phyloP scores from a whole-genome alignment of 768 basidiomycete species.

The Hysterangium stoloniferum region DNA sequence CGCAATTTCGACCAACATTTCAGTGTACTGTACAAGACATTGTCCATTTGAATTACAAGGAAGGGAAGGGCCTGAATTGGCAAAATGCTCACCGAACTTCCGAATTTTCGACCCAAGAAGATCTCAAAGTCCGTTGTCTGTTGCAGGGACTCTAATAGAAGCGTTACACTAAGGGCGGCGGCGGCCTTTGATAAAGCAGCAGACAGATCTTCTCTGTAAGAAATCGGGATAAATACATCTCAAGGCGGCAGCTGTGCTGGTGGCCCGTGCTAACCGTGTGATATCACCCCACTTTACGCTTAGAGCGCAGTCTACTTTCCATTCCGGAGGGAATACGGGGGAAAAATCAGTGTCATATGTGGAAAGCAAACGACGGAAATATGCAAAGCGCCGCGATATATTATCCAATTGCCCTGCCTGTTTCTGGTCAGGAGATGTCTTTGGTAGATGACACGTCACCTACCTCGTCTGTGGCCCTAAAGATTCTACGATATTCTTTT shows the following conservation, averaged over 20 bases:
- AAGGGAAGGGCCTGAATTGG: constrained; percentile 1
- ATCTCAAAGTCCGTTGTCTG: constrained; percentile 84
- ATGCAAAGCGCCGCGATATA: constrained; percentile 84
- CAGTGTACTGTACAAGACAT: constrained; percentile 43
- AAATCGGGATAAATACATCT: neutral
- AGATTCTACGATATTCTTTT: constrained; percentile 94
- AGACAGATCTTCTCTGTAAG: constrained; percentile 70
- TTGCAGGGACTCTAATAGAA: constrained; percentile 80
- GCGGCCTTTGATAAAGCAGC: constrained; percentile 73
- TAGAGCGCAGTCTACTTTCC: constrained; percentile 80
- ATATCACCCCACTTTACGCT: constrained; percentile 84
- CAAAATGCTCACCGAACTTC: constrained; percentile 46
- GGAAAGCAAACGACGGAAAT: constrained; percentile 83
- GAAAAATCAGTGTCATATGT: constrained; percentile 85
- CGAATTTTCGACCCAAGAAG: constrained; percentile 76
- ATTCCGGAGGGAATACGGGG: constrained; percentile 72
- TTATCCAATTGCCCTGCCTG: constrained; percentile 90
- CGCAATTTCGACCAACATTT: constrained; percentile 40
- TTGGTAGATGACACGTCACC: neutral
- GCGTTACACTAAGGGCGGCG: constrained; percentile 62
- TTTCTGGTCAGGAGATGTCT: neutral
- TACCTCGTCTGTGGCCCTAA: constrained; percentile 83
- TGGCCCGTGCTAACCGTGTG: constrained; percentile 60
- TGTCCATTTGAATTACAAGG: neutral
- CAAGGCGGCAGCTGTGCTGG: neutral